Base-by-base conservation (phyloP, 2,329 filamentous ascomycete species). In the Stagonosporopsis cucurbitacearum region DNA sequence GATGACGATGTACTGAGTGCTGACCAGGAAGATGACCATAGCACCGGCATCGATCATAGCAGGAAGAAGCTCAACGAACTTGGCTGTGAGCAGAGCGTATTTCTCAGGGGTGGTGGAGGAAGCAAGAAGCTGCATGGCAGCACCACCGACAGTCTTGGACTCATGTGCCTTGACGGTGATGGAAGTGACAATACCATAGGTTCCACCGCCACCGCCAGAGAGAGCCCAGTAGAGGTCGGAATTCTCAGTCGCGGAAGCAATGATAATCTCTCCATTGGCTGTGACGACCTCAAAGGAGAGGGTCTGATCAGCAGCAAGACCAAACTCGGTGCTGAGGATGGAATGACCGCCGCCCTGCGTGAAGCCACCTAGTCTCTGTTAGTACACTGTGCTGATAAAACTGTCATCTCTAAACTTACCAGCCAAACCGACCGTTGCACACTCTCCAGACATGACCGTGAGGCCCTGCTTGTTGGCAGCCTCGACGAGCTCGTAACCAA, bases 171-270 rank as follows among this genome's bases (percentile, higher is more conserved):
- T 67, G 5, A 71, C 61, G 2, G 71, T 74, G 28, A 72, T 36
- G 0, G 69, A 69, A 15, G 69, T 44, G 9, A 71, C 69, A 15
- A 74, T 62, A 11, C 62, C 74, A 47, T 67, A 75, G 0, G 68
- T 71, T 15, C 70, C 67, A 15, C 68, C 70, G 3, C 66, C 67
- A 2, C 73, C 71, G 25, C 71, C 74, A 15, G 57, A 62, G 2
- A 77, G 57, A 8, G 74, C 74, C 74, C 73, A 77, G 61, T 73
- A 76, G 2, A 75, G 66, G 36, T 76, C 73, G 2, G 61, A 23
- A 51, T 75, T 71, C 22, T 69, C 32, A 4, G 60, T 63, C 13
- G 66, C 45, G 4, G 71, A 66, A 2, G 72, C 72, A 20, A 55
- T 70, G n/a, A 72, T 45, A 4, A 66, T 42, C 15, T 62, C 48